Base-by-base conservation (phyloP, 768 basidiomycete genomes). In the Lentinula lateritia region DNA sequence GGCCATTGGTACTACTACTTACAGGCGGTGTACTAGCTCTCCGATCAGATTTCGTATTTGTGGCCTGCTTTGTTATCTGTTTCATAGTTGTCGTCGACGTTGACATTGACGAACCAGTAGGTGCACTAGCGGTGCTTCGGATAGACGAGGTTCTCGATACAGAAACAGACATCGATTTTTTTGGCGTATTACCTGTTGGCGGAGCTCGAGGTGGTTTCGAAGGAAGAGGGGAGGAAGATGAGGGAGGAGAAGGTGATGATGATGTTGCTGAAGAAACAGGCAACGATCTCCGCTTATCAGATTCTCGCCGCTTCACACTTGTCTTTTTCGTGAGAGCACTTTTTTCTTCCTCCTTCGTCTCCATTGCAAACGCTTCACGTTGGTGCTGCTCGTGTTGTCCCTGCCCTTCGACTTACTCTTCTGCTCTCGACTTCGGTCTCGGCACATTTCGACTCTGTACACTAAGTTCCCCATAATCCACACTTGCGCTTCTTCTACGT, bases 101-200 rank as follows among this genome's bases (percentile, higher is more conserved):
- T 32, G 34, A 8, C 5, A 32, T 0, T 1, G 50, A 3, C 38
- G 16, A 10, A 15, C 36, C 2, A 32, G 41, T 15, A 10, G 72
- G 71, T 0, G 73, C 71, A 61, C 71, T 74, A 10, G 69, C 66
- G 7, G 74, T 68, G 58, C 73, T 75, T 34, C 53, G 50, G 13
- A 76, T 53, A 15, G 75, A 76, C 2, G 69, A 66, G 45, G 73
- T 73, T 46, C 75, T 66, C 4, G 70, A 71, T 43, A 75, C 55
- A 0, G 50, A 52, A 0, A 32, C 32, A 4, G 38, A 35, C 23
- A 23, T 23, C 23, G 23, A 23, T 23, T 23, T 23, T 23, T 23
- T 23, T 23, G 23, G 23, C 23, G 23, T 2, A 2, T 23, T 2
- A 23, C 23, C 23, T 23, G 23, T 2, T 13, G 12, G 52, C 20